Base-by-base conservation (phyloP, 352 stramenopile genomes). In the Albugo laibachii region DNA sequence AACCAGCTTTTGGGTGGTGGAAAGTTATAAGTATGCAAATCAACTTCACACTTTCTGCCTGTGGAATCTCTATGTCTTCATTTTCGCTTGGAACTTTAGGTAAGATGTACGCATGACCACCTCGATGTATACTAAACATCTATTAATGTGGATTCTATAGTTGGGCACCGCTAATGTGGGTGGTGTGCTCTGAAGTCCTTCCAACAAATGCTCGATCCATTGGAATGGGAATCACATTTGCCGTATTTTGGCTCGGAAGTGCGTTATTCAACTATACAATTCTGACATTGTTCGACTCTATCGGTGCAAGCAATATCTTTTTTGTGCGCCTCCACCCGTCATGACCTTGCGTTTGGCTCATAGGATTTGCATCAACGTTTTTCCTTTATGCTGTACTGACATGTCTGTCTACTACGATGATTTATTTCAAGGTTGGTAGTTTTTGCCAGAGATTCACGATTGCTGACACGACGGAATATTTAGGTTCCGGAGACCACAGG, bases 111-210 rank as follows among this genome's bases (percentile, higher is more conserved):
- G 24, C 8, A 31, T 8, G 24, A 31, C 24, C 24, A 10, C 3
- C 3, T 31, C 24, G 8, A 31, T 31, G 24, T 31, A 31, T 31
- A 31, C 24, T 8, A 8, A 8, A 31, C 3, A 31, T 31, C 3
- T 31, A 31, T 31, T 8, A 31, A 31, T 31, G 24, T 31, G 3
- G 3, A 31, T 8, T 31, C 8, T 31, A 8, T 31, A 31, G 71
- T 50, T 83, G 69, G 71, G 67, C 71, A 4, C 71, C 71, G 34
- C 54, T 82, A 43, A 84, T 84, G 71, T 80, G 66, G 65, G 71
- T 84, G 45, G 60, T 81, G 36, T 79, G 71, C 52, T 73, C 67
- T 8, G 71, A 82, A 42, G 34, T 84, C 12, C 55, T 84, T 2
- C 66, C 69, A 4, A 63, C 80, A 46, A 67, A 80, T n/a, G 55